Evolutionary conservation across 305 asterid species (phyloP), one percentile per base, ranked within the genome.

Genomic region (Stenogyne calaminthoides): DNA sequence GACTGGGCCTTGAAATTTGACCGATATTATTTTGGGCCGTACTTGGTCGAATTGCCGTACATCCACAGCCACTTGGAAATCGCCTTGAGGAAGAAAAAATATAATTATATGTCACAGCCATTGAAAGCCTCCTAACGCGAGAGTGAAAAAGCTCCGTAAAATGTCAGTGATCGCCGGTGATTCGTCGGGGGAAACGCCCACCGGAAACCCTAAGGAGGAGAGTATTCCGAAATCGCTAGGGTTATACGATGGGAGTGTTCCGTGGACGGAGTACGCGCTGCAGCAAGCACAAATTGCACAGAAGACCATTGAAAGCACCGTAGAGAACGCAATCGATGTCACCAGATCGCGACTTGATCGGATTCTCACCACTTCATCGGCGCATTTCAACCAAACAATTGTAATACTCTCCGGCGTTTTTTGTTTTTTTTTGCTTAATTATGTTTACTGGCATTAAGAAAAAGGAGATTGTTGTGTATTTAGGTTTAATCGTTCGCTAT

Each of bases 271-370:
- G 18, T 81, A 88, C 74, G 90, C 88, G 19, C 73, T 88, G 75
- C 85, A 90, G 79, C 97, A 88, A 76, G 97, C 96, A 36, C 84
- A 79, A 63, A 72, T 84, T 69, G 93, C 89, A 19, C 89, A 79
- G 77, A 81, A 80, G 84, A 83, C 86, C 29, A 46, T 85, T 63
- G 89, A 78, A 60, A 76, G 60, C 77, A 73, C 88, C 57, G 52
- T 88, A n/a, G 95, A 88, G 82, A 79, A 75, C 69, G 90, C 97
- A 76, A 65, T 94, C 34, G 78, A 84, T 66, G 81, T 58, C 84
- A 79, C 97, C 44, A 84, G 83, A 83, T 84, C 95, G 69, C 90
- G 97, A 42, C 58, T 85, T 34, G 93, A 91, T 82, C 91, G 91
- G 20, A 75, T 91, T 63, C 83, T 84, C 67, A 84, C 91, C 72